Evolutionary conservation across 2,329 filamentous ascomycete species (phyloP).

Genomic region (Colletotrichum ledebouriae): DNA sequence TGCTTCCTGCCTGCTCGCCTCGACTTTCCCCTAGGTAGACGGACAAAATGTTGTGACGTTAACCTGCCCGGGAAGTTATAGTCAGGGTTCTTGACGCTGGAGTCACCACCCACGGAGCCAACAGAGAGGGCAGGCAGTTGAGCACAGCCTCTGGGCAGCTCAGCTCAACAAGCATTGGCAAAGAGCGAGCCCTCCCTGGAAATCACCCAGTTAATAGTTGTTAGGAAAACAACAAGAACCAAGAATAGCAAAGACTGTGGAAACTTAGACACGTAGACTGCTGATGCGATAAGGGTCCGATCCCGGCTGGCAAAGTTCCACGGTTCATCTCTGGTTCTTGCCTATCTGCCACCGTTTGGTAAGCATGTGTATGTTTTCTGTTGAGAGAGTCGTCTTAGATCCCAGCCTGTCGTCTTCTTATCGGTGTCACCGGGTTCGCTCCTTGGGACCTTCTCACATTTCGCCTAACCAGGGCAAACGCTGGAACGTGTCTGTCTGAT

Average conservation of each 20-base stretch:
- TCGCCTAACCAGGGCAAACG: background rate
- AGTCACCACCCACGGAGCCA: background rate
- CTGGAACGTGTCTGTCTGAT: constrained; percentile 37
- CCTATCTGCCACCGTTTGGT: background rate
- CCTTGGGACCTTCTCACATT: background rate
- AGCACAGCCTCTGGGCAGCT: constrained; percentile 26
- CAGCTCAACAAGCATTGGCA: constrained; percentile 37
- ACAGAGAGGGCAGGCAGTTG: background rate
- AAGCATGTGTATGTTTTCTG: constrained; percentile 26
- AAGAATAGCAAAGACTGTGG: constrained; percentile 12
- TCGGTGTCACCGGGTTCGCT: constrained; percentile 23
- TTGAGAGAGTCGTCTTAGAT: constrained; percentile 26
- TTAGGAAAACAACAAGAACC: background rate
- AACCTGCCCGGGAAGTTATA: too few species aligned
- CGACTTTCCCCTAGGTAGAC: too few species aligned
- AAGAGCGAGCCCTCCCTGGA: constrained; percentile 16
- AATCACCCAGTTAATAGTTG: background rate
- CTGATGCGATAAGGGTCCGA: constrained; percentile 1
- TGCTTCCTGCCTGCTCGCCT: too few species aligned
- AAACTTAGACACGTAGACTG: constrained; percentile 18
- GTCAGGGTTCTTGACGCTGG: background rate
- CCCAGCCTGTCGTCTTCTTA: constrained; percentile 30
- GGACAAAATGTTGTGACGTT: too few species aligned
- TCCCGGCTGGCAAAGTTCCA: background rate
- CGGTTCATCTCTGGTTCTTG: background rate